phyloP scores from a whole-genome alignment of 306 rosid species.

The Cucurbita argyrosperma region DNA sequence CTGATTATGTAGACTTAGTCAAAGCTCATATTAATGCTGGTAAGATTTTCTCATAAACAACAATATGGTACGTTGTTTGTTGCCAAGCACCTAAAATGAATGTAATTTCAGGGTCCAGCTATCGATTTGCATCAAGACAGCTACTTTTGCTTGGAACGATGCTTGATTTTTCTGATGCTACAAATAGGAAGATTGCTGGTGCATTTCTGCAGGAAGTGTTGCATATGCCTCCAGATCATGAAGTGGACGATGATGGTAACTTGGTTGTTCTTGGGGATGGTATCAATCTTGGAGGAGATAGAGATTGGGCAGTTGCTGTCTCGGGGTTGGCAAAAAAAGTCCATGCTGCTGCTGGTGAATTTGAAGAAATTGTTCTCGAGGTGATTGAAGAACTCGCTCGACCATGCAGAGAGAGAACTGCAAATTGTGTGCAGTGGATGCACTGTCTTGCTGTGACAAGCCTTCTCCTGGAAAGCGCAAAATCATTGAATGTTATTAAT shows the following conservation, averaged over 20 bases:
- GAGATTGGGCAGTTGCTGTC: slow-evolving; percentile 81
- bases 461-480: slow-evolving; percentile 65
- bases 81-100: slow-evolving; percentile 3
- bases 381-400: slow-evolving; percentile 58
- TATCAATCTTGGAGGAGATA: slow-evolving; percentile 80
- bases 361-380: slow-evolving; percentile 64
- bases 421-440: slow-evolving; percentile 79
- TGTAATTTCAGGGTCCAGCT: slow-evolving; percentile 43
- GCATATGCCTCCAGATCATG: slow-evolving; percentile 70
- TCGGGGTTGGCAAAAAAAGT: slow-evolving; percentile 64
- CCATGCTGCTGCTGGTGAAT: slow-evolving; percentile 70
- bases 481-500: slow-evolving; percentile 37
- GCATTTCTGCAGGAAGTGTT: slow-evolving; percentile 69
- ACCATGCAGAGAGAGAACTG: slow-evolving; percentile 90
- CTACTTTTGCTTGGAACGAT: slow-evolving; percentile 75
- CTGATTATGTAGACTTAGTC: slow-evolving; percentile 64
- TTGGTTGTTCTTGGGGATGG: slow-evolving; percentile 83
- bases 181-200: slow-evolving; percentile 69
- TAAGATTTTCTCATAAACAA: slow-evolving; percentile 15
- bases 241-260: slow-evolving; percentile 66
- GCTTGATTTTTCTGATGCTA: slow-evolving; percentile 78
- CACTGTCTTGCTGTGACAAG: slow-evolving; percentile 69
- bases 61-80: not conserved
- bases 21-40: slow-evolving; percentile 76
- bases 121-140: slow-evolving; percentile 73